Percentiles rank a stretch among this genome's conserved stretches.
phyloP scores from a whole-genome alignment of 208 protist species.

The Acanthamoeba triangularis region DNA sequence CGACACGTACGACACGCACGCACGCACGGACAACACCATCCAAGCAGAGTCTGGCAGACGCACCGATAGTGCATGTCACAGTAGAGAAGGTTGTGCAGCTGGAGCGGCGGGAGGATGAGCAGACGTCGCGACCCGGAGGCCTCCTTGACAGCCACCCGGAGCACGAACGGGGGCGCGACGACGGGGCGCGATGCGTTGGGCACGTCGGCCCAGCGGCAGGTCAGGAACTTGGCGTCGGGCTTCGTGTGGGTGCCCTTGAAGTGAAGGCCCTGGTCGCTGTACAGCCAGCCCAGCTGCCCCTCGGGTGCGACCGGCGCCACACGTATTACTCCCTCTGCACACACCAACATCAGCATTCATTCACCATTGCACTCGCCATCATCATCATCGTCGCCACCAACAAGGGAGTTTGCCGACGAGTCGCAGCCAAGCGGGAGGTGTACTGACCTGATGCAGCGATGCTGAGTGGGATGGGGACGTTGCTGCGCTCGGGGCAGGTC shows the following conservation, averaged over 20 bases:
- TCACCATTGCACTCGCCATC: too few relatives aligned
- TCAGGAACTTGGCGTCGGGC: constrained; percentile 10
- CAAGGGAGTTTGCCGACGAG: background rate
- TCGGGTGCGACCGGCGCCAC: background rate
- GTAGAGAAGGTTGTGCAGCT: constrained; percentile 1
- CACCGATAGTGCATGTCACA: constrained; percentile 11
- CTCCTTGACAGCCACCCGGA: constrained; percentile 1
- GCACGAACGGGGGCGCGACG: background rate
- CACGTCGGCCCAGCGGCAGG: background rate
- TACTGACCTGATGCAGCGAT: background rate
- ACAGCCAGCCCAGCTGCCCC: background rate
- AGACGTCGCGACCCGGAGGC: background rate
- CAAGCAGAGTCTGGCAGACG: background rate
- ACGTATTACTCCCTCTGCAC: background rate
- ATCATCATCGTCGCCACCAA: background rate
- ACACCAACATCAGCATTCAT: background rate
- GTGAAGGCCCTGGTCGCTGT: background rate
- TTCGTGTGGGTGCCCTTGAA: background rate
- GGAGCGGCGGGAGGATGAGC: constrained; percentile 2
- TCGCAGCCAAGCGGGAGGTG: background rate
- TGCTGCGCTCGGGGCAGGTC: background rate
- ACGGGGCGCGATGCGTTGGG: background rate
- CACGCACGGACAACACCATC: background rate
- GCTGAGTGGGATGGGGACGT: background rate
- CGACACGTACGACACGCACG: background rate